A percentile compares a stretch with the other conserved stretches of the same genome.
Conservation (phyloP, 2,329 filamentous ascomycete species). For the Xylariaceae sp. region DNA sequence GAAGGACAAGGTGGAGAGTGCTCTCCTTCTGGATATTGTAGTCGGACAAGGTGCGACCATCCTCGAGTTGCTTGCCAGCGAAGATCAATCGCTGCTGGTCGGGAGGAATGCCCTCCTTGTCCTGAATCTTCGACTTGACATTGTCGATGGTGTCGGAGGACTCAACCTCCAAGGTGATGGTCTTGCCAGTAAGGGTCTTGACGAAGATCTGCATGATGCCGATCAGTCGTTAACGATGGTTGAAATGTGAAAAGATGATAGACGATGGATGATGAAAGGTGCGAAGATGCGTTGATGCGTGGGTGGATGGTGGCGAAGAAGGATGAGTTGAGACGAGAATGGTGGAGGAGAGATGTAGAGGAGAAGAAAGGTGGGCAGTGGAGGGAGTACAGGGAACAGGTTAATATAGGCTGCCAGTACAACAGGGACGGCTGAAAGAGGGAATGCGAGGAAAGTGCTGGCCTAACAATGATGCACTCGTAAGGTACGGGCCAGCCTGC, state of each 20-base stretch:
- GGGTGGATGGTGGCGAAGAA: not conserved
- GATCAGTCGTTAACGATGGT: constrained; percentile 25
- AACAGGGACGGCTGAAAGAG: constrained; percentile 14
- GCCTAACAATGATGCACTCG: no score
- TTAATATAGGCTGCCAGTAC: constrained; percentile 21
- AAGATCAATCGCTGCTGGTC: constrained; percentile 84
- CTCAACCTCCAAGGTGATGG: constrained; percentile 76
- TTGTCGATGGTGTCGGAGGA: constrained; percentile 78
- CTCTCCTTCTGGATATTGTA: constrained; percentile 59
- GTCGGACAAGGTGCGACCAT: constrained; percentile 49
- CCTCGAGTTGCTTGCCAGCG: constrained; percentile 50
- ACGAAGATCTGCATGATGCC: constrained; percentile 93
- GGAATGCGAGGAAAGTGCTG: constrained; percentile 26
- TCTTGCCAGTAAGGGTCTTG: constrained; percentile 93
- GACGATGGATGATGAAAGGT: constrained; percentile 9
- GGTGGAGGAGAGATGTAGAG: constrained; percentile 16
- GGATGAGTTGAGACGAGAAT: constrained; percentile 12
- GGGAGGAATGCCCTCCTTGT: constrained; percentile 84
- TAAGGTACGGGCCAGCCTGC: no score
- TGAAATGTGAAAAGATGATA: constrained; percentile 15
- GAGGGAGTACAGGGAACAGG: constrained; percentile 13
- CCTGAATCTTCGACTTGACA: constrained; percentile 84
- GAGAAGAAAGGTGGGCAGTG: constrained; percentile 3
- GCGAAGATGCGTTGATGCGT: constrained; percentile 8
- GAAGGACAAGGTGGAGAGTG: constrained; percentile 69